Evolutionary conservation across 2,329 filamentous ascomycete genomes (phyloP).

Genomic region (Iodosphaeria phyllophila): DNA sequence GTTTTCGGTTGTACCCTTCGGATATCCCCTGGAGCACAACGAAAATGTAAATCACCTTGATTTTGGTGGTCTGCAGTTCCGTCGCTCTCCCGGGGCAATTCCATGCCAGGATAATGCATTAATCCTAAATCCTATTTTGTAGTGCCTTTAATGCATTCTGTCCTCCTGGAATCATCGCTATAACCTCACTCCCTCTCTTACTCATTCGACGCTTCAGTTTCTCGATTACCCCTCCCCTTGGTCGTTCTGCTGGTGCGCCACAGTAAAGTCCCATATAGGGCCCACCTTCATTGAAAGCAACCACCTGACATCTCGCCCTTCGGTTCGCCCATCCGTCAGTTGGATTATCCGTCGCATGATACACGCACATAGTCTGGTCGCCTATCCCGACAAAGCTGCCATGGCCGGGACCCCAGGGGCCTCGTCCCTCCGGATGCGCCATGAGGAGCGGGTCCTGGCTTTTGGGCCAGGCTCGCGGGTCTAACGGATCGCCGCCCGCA

Average conservation of each 20-base stretch:
- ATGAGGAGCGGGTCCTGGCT: conserved; percentile 10
- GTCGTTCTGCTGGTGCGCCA: too few species aligned
- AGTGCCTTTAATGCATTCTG: too few species aligned
- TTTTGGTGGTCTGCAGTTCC: background rate
- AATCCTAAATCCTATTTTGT: too few species aligned
- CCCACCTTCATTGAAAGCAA: conserved; percentile 11
- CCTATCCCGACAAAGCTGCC: conserved; percentile 9
- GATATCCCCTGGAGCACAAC: too few species aligned
- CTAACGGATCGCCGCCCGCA: conserved; percentile 11
- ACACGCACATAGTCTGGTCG: conserved; percentile 11
- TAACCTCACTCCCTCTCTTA: conserved; percentile 1
- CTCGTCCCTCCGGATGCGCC: conserved; percentile 4
- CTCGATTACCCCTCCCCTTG: too few species aligned
- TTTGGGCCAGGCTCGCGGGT: conserved; percentile 11
- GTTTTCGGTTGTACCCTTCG: too few species aligned
- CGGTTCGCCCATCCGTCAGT: conserved; percentile 13
- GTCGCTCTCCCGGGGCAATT: background rate
- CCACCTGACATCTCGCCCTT: conserved; percentile 10
- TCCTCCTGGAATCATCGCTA: too few species aligned
- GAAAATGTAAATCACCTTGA: background rate
- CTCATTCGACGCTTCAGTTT: too few species aligned
- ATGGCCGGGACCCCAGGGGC: conserved; percentile 12
- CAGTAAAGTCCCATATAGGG: conserved; percentile 7
- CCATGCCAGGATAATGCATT: background rate
- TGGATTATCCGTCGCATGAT: conserved; percentile 12